Percentiles rank a stretch among this genome's conserved stretches.
Conservation (phyloP, 1,284 basidiomycete species). For the Rhodotorula sp. region DNA sequence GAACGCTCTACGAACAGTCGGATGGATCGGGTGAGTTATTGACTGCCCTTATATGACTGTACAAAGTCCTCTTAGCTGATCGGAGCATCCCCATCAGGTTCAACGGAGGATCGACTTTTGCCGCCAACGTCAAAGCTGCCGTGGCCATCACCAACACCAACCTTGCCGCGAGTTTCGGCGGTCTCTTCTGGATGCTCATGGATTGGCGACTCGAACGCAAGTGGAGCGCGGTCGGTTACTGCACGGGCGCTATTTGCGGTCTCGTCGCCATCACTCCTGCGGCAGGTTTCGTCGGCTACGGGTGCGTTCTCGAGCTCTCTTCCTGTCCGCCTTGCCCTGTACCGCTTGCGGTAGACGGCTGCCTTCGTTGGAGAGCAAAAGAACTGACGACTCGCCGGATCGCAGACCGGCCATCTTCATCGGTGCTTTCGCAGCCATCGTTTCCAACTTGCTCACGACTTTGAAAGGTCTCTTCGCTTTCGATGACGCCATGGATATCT, state of each 20-base stretch:
- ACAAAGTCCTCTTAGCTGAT: slow-evolving; percentile 22
- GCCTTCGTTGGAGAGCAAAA: too few relatives aligned
- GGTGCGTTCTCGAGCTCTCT: not conserved
- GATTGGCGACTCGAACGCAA: slow-evolving; percentile 54
- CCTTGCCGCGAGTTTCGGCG: slow-evolving; percentile 49
- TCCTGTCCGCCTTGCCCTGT: too few relatives aligned
- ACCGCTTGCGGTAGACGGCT: too few relatives aligned
- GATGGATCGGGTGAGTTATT: not conserved
- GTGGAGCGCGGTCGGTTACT: slow-evolving; percentile 72
- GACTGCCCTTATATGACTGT: not conserved
- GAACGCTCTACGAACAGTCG: not conserved
- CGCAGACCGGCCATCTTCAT: slow-evolving; percentile 61
- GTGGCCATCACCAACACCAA: slow-evolving; percentile 53
- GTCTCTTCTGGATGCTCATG: slow-evolving; percentile 52
- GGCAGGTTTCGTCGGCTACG: slow-evolving; percentile 56
- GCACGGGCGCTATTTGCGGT: slow-evolving; percentile 61
- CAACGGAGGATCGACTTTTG: slow-evolving; percentile 51
- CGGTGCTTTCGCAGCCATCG: slow-evolving; percentile 69
- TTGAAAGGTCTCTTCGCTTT: slow-evolving; percentile 59
- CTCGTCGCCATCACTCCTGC: slow-evolving; percentile 73
- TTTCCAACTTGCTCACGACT: slow-evolving; percentile 86
- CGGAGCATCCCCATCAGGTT: slow-evolving; percentile 32
- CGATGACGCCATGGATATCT: slow-evolving; percentile 62
- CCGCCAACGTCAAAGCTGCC: slow-evolving; percentile 51
- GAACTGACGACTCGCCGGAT: not conserved